Base-by-base conservation (phyloP, 306 rosid genomes). In the Prunus dulcis region DNA sequence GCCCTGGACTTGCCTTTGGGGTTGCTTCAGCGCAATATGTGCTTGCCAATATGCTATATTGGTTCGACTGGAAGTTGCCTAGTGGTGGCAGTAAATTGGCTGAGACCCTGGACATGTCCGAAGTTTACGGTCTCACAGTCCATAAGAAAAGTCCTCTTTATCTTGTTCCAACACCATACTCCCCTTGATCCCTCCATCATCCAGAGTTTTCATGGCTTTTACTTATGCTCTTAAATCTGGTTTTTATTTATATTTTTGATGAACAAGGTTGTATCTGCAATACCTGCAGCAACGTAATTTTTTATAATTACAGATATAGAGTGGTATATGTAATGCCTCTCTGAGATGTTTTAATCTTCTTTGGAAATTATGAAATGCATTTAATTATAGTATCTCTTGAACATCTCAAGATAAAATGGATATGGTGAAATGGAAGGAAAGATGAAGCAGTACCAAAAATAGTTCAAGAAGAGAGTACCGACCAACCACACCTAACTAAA, bases 11-110 rank as follows among this genome's bases (percentile, higher is more conserved):
- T 27, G 1, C 57, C 14, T 86, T 82, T 56, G 80, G 71, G 45
- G 20, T 82, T 69, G 45, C 67, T 73, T 34, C 41, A 1, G 17
- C 22, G 2, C 43, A 38, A 38, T 38, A 38, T 38, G 43, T 6
- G 43, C 52, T 49, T 3, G 52, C 52, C 18, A 49, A 49, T 14
- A 41, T 23, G 14, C 22, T 22, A 4, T n/a, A 61, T 60, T 53
- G 69, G 77, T 75, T 81, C 5, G 71, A 84, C 10, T 81, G 85
- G 90, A 71, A 76, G 53, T n/a, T 77, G 30, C 76, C 57, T 14
- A 9, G 69, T 60, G 45, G 52, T 18, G 58, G 58, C 18, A 18
- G n/a, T 5, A 19, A 52, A 52, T 22, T 45, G 41, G 30, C 15
- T 8, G 28, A 27, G 49, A 77, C 82, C 20, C n/a, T 83, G 52